These are phyloP conservation scores for Leishmania aethiopica DNA, from an alignment of 208 protist genomes.

Conservation along the genomic window DNA sequence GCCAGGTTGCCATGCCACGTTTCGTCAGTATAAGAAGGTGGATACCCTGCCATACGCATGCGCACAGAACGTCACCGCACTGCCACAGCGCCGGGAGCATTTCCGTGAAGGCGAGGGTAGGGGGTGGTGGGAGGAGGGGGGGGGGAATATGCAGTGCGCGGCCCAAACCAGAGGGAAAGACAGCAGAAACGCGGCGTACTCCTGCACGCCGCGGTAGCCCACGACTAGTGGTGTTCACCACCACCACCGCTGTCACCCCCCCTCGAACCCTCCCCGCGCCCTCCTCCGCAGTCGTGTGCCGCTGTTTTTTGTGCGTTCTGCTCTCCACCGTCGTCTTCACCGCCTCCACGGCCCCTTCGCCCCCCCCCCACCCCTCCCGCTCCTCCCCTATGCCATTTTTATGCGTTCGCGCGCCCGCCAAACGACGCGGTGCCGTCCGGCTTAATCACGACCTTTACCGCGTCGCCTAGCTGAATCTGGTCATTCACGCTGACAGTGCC, in stretches of 20 bases:
- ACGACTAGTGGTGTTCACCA: not conserved
- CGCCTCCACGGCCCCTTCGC: not conserved
- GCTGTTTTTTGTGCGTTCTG: no score
- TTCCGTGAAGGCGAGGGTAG: not conserved
- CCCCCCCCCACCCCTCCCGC: not conserved
- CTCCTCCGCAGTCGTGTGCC: not conserved
- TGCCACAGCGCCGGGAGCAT: not conserved
- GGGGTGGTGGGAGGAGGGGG: no score
- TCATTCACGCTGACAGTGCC: constrained; percentile 86
- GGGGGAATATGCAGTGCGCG: not conserved
- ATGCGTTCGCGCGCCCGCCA: constrained; percentile 65
- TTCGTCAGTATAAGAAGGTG: not conserved
- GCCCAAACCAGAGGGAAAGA: not conserved
- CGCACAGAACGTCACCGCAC: not conserved
- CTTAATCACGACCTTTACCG: constrained; percentile 87
- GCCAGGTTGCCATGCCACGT: not conserved
- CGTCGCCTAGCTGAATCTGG: constrained; percentile 82
- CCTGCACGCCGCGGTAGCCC: not conserved
- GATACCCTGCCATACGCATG: not conserved
- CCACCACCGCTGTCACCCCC: not conserved
- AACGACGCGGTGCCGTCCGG: constrained; percentile 86
- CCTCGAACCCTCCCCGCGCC: no score
- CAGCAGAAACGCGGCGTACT: not conserved
- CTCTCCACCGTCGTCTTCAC: not conserved
- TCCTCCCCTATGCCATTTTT: not conserved